Base-by-base conservation (phyloP, 768 basidiomycete genomes). In the Amanita thiersii region DNA sequence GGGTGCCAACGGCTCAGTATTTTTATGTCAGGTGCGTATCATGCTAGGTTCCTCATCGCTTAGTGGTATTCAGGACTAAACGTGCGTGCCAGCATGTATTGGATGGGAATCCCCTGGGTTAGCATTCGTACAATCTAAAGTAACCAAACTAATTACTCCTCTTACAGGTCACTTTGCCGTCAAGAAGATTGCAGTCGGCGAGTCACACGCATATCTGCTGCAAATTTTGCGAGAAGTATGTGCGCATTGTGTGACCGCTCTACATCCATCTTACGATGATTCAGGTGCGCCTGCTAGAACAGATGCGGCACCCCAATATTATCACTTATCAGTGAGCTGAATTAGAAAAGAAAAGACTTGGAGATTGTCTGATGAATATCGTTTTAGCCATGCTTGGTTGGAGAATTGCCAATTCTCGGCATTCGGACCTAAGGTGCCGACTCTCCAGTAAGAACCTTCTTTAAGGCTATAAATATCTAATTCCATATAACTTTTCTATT, bases 181-280 rank as follows among this genome's bases (percentile, higher is more conserved):
- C 35, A 98, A 98, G 66, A 97, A 96, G 59, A 90, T 98, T 15
- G 91, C 94, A 0, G 86, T 97, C 0, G 92, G 92, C 36, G 79
- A 88, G 54, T 93, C 89, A 0, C 86, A 90, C 50, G 70, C 80
- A 2, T 93, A 93, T 63, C 68, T 94, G 4, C 62, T 91, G 29
- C 81, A 79, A 37, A 91, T 87, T 41, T 65, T 93, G 28, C 77
- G 78, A 32, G 91, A 93, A 67, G 80, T 73, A 33, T 35, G 65
- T 47, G 30, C 33, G 26, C 31, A 21, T 33, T n/a, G n/a, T n/a
- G n/a, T n/a, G n/a, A 19, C 28, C 36, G 20, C 5, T n/a, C 35
- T 25, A 8, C 19, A 23, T 20, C 33, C 9, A 18, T 25, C 32
- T 12, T 33, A 10, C 32, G 37, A 17, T 34, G 36, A 41, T 15